Conservation (phyloP, 2,329 filamentous ascomycete species). For the Metarhizium sp. region DNA sequence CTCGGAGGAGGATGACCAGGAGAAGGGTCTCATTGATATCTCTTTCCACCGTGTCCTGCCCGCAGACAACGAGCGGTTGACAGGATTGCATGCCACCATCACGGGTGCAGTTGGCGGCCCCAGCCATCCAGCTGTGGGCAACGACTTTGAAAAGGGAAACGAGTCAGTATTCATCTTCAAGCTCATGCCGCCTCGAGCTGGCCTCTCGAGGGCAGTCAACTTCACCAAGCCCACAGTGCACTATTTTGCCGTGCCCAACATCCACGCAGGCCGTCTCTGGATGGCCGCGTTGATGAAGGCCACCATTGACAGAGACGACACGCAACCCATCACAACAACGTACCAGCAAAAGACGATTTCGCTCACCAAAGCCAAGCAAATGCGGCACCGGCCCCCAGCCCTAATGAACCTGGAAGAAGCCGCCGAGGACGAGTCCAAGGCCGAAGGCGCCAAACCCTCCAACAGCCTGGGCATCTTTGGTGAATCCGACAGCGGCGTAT, state of each 20-base stretch:
- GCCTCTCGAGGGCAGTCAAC: slow-evolving; percentile 82
- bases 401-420: slow-evolving; percentile 60
- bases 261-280: slow-evolving; percentile 84
- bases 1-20: slow-evolving; percentile 81
- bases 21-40: slow-evolving; percentile 95
- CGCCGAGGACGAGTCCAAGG: slow-evolving; percentile 19
- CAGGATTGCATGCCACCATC: slow-evolving; percentile 82
- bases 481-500: slow-evolving; percentile 33
- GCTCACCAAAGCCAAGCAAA: slow-evolving; percentile 74
- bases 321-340: slow-evolving; percentile 71
- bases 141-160: slow-evolving; percentile 40
- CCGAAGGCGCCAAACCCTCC: slow-evolving; percentile 13
- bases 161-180: slow-evolving; percentile 96
- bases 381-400: slow-evolving; percentile 83
- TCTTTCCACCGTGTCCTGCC: slow-evolving; percentile 95
- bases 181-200: slow-evolving; percentile 80
- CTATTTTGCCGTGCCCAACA: slow-evolving; percentile 90
- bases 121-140: slow-evolving; percentile 43
- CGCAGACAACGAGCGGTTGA: slow-evolving; percentile 83
- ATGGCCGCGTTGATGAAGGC: slow-evolving; percentile 99
- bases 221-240: slow-evolving; percentile 97
- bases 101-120: slow-evolving; percentile 65
- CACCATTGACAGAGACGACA: slow-evolving; percentile 87
- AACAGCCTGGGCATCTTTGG: slow-evolving; percentile 34
- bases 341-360: slow-evolving; percentile 98